Conservation (phyloP, 345 rosid genomes). For the Gossypium longicalyx region DNA sequence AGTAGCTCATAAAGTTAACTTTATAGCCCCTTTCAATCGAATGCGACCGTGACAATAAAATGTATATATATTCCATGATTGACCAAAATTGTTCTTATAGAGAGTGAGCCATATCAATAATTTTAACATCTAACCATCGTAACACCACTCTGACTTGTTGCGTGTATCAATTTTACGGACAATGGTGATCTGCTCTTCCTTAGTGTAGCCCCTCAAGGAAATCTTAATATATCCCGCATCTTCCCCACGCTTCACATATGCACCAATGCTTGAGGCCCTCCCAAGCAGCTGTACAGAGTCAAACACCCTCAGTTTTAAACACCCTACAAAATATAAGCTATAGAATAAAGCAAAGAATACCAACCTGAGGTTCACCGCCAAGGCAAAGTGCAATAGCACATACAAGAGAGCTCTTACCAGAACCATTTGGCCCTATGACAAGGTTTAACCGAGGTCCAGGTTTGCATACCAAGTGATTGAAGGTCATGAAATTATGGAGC, state of each 20-base stretch:
- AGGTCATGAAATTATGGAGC: slow-evolving; percentile 88
- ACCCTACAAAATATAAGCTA: not conserved
- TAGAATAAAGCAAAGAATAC: slow-evolving; percentile 12
- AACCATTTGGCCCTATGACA: slow-evolving; percentile 94
- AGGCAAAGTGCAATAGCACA: slow-evolving; percentile 96
- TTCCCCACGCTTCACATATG: slow-evolving; percentile 93
- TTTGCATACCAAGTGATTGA: slow-evolving; percentile 65
- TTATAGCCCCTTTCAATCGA: not conserved
- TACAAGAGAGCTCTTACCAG: slow-evolving; percentile 87
- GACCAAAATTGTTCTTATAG: not conserved
- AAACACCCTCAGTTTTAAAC: not conserved
- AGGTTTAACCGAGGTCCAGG: slow-evolving; percentile 87
- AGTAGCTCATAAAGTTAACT: not conserved
- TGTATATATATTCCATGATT: not conserved
- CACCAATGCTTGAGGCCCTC: slow-evolving; percentile 77
- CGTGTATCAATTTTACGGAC: slow-evolving; percentile 70
- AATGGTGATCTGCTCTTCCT: slow-evolving; percentile 48
- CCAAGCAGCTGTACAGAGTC: slow-evolving; percentile 71
- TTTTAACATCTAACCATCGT: slow-evolving; percentile 47
- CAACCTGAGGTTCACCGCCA: slow-evolving; percentile 88
- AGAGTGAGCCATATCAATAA: slow-evolving; percentile 8
- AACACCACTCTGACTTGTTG: slow-evolving; percentile 90
- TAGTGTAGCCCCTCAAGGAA: slow-evolving; percentile 57
- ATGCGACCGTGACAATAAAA: not conserved
- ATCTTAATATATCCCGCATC: slow-evolving; percentile 68